These are phyloP conservation scores for Aristolochia fimbriata DNA, from an alignment of 164 flowering plant species.

Conservation along the genomic window DNA sequence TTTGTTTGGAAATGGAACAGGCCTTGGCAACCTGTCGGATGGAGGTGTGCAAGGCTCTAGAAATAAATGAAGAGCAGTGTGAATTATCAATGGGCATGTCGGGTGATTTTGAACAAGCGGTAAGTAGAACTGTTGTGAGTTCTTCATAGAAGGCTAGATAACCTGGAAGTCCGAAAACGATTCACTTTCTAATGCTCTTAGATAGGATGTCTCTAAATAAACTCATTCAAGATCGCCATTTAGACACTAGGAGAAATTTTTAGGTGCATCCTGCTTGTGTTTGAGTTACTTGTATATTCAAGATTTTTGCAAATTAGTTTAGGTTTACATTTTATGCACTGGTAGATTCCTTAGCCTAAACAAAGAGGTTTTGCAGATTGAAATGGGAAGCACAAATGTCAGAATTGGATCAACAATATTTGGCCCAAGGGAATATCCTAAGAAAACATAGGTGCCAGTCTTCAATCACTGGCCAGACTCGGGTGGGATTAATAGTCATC, in stretches of 20 bases:
- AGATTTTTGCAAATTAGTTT: no score
- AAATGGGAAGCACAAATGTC: constrained; percentile 17
- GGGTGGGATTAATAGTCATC: background rate
- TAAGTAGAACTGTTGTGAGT: constrained; percentile 18
- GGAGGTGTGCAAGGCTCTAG: constrained; percentile 77
- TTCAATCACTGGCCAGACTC: background rate
- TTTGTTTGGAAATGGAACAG: constrained; percentile 22
- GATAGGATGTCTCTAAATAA: no score
- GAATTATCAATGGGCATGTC: constrained; percentile 99
- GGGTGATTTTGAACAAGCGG: constrained; percentile 90
- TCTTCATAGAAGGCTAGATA: background rate
- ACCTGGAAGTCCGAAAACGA: no score
- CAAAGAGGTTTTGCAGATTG: constrained; percentile 11
- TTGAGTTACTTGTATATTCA: no score
- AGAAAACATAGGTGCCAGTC: constrained; percentile 7
- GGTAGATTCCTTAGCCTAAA: background rate
- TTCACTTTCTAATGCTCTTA: no score
- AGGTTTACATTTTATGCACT: no score
- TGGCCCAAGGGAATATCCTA: constrained; percentile 16
- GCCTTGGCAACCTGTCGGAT: constrained; percentile 59
- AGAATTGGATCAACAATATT: constrained; percentile 18
- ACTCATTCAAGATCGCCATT: no score
- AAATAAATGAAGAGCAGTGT: constrained; percentile 60
- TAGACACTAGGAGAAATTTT: no score
- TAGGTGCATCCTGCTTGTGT: no score